Base-by-base conservation (phyloP, 306 rosid species). In the Fragaria vesca region DNA sequence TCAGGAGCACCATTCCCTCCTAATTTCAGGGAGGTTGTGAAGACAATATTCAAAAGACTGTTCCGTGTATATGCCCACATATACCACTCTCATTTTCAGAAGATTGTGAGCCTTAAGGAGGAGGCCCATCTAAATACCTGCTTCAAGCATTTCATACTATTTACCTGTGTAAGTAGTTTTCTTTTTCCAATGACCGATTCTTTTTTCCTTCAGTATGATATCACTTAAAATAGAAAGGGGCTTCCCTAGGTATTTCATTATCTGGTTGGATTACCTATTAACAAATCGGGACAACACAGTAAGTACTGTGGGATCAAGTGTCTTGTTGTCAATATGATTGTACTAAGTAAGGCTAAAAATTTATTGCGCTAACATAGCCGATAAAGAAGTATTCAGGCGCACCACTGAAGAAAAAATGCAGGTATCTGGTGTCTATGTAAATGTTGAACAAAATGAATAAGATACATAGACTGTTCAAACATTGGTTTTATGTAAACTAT, bases 131-230 rank as follows among this genome's bases (percentile, higher is more conserved):
- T 96, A 48, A 93, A 96, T 82, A 96, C 99, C 58, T 96, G 99
- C 96, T 96, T 96, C 93, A 96, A 96, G 96, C 99, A 93, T 93
- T 96, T 96, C 87, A 96, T 96, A 78, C 96, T 96, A 72, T 96
- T 96, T 78, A 96, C 99, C 78, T 90, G 91, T 81, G 97, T 93
- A 90, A 96, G 99, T 83, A 78, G 72, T 54, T 36, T 61, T 32
- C 26, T 24, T 63, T 52, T 45, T 24, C 48, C 12, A 9, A 13
- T 15, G 13, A 5, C 38, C 1, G 7, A 50, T 74, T 36, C 42
- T 4, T 21, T 21, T 55, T 73, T 15, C 8, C 3, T 32, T 65
- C 5, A 28, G 3, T 58, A 21, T 10, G 65, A 26, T 60, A 26
- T 26, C 40, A 12, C 40, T 28, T 5, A 6, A 65, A 32, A 65